Base-by-base conservation (phyloP, 106 monocot genomes). In the Posidonia australis region DNA sequence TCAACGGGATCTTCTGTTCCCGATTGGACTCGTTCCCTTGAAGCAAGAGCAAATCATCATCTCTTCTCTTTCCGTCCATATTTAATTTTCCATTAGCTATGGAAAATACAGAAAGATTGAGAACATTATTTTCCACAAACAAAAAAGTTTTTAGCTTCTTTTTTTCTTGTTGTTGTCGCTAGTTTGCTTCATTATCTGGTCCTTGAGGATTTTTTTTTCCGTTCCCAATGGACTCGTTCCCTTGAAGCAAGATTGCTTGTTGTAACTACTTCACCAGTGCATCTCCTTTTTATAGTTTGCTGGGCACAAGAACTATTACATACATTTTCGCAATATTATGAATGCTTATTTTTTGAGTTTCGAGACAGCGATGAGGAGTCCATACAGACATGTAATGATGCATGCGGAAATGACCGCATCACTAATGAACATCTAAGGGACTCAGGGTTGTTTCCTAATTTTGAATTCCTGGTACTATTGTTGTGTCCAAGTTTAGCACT, bases 11-110 rank as follows among this genome's bases (percentile, higher is more conserved):
- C 26, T 6, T 1, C 6, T 54, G 43, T 46, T 44, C 24, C 84
- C 80, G 74, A 72, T 62, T 73, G 72, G 48, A 89, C 89, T 89
- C 82, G 82, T 89, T 89, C 85, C 82, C 89, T 89, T 81, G 84
- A 89, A 89, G 89, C 82, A 0, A 82, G 5, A 84, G 54, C 28
- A 17, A 0, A 45, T 58, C n/a, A 83, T 83, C 78, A 81, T 56
- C 14, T 23, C 31, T 19, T 51, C n/a, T 1, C 13, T n/a, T 51
- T 72, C 41, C 67, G 52, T 63, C 64, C 64, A 68, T 23, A 10
- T 63, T 47, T 5, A 36, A 31, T 0, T 54, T 0, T n/a, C n/a
- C n/a, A n/a, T n/a, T n/a, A n/a, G n/a, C n/a, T n/a, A n/a, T n/a
- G n/a, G n/a, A n/a, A n/a, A n/a, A n/a, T n/a, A n/a, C n/a, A n/a